Evolutionary conservation across 176 grass and related monocot species (phyloP).

Genomic region (Canna indica): DNA sequence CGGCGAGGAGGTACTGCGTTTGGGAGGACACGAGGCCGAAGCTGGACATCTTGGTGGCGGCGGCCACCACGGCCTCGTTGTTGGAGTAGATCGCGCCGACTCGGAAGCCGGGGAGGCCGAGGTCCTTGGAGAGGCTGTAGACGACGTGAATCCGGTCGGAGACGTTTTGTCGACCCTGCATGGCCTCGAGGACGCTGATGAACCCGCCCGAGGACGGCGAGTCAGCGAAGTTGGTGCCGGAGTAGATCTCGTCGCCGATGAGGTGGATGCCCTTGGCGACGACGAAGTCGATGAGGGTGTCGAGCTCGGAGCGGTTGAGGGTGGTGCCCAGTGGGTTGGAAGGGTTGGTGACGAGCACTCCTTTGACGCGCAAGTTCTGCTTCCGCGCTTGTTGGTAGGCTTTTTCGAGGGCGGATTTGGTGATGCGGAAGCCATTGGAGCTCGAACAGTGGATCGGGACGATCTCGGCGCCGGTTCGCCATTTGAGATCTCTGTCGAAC

Average conservation of each 20-base stretch:
- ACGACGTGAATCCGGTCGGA: not conserved
- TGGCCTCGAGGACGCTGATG: conserved; percentile 10
- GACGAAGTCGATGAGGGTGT: conserved; percentile 10
- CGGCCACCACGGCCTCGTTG: not conserved
- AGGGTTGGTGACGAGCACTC: conserved; percentile 9
- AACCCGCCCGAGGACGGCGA: not conserved
- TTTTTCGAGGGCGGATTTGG: not conserved
- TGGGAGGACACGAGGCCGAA: conserved; percentile 17
- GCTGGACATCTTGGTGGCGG: conserved; percentile 20
- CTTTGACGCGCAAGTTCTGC: not conserved
- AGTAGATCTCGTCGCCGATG: conserved; percentile 18
- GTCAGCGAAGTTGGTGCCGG: conserved; percentile 2
- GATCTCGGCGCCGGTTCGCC: conserved; percentile 7
- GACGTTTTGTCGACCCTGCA: not conserved
- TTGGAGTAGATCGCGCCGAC: conserved; percentile 9
- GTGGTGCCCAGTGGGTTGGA: conserved; percentile 14
- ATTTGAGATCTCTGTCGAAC: conserved; percentile 16
- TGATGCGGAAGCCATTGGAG: conserved; percentile 15
- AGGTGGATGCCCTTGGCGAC: conserved; percentile 10
- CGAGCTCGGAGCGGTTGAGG: not conserved
- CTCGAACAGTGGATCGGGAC: conserved; percentile 16
- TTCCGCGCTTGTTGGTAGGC: not conserved
- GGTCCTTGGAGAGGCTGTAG: conserved; percentile 16
- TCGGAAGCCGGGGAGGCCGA: conserved; percentile 13
- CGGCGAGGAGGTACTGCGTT: conserved; percentile 10